These are phyloP conservation scores for Oropetium thomaeum DNA, from an alignment of 176 grass and related monocot genomes.

Conservation along the genomic window DNA sequence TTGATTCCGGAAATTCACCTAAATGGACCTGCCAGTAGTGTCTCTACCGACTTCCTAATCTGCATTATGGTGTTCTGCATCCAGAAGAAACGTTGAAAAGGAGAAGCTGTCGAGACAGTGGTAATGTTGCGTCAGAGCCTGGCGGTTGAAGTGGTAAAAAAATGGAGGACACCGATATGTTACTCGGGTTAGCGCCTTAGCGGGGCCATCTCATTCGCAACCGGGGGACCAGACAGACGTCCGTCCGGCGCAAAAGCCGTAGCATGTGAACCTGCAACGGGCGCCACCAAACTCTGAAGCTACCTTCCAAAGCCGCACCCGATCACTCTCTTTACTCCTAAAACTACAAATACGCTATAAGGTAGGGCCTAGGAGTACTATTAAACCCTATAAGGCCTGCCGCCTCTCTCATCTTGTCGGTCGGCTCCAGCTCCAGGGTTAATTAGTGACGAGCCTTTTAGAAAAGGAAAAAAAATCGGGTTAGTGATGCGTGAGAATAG, in stretches of 20 bases:
- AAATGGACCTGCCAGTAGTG: not conserved
- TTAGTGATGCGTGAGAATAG: not conserved
- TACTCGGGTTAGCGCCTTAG: constrained; percentile 17
- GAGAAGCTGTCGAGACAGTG: too few species aligned
- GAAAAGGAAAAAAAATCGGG: too few species aligned
- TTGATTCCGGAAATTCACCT: not conserved
- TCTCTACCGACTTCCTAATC: not conserved
- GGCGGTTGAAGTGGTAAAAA: not conserved
- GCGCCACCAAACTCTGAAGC: not conserved
- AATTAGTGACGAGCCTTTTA: too few species aligned
- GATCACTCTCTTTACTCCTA: not conserved
- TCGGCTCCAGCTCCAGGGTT: too few species aligned
- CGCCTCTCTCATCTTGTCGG: constrained; percentile 27
- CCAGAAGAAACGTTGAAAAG: too few species aligned
- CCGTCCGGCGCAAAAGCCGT: constrained; percentile 12
- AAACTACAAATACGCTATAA: too few species aligned
- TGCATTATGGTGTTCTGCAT: too few species aligned
- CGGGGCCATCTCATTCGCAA: constrained; percentile 18
- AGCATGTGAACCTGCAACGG: constrained; percentile 24
- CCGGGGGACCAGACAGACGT: not conserved
- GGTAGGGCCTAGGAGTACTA: not conserved
- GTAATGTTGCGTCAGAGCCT: too few species aligned
- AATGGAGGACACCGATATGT: not conserved
- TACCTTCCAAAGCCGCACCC: constrained; percentile 12
- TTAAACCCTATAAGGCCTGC: not conserved